A percentile compares a stretch with the other conserved stretches of the same genome.
Conservation (phyloP, 164 flowering plant species). For the Vitis rotundifolia region DNA sequence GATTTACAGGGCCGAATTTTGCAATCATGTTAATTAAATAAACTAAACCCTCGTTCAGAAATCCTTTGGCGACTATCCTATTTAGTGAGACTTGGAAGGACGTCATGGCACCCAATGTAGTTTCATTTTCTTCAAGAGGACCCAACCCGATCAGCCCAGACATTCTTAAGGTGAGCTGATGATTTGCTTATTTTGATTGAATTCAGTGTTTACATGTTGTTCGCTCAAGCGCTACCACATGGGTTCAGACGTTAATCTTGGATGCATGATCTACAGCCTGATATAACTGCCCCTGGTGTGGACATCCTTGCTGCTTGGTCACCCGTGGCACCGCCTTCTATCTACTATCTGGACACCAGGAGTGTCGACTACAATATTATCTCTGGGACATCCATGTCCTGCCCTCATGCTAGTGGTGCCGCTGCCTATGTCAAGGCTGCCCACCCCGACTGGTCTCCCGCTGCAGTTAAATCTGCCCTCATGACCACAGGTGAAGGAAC, state of each 20-base stretch:
- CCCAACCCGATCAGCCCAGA: constrained; percentile 35
- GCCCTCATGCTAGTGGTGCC: constrained; percentile 47
- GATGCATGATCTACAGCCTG: constrained; percentile 28
- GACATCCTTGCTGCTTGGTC: constrained; percentile 46
- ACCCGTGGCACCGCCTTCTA: constrained; percentile 26
- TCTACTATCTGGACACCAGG: constrained; percentile 16
- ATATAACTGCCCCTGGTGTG: constrained; percentile 43
- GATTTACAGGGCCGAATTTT: too few relatives aligned
- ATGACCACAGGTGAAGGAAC: constrained; percentile 48
- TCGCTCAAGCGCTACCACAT: too few relatives aligned
- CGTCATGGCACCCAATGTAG: constrained; percentile 30
- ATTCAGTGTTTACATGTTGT: too few relatives aligned
- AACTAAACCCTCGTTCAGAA: constrained; percentile 15
- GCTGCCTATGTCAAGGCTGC: constrained; percentile 47
- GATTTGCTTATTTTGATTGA: neutral
- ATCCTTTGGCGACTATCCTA: constrained; percentile 36
- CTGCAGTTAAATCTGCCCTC: constrained; percentile 54
- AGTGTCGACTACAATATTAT: constrained; percentile 32
- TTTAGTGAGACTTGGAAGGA: constrained; percentile 25
- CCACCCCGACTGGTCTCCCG: constrained; percentile 52
- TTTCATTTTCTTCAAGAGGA: constrained; percentile 41
- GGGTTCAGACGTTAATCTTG: neutral
- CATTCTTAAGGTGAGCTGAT: constrained; percentile 36
- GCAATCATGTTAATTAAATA: neutral
- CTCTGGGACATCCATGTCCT: constrained; percentile 57